Percentiles rank a stretch among this genome's conserved stretches.
phyloP scores from a whole-genome alignment of 2,329 filamentous ascomycete genomes.

The Ophiostoma himal-ulmi region DNA sequence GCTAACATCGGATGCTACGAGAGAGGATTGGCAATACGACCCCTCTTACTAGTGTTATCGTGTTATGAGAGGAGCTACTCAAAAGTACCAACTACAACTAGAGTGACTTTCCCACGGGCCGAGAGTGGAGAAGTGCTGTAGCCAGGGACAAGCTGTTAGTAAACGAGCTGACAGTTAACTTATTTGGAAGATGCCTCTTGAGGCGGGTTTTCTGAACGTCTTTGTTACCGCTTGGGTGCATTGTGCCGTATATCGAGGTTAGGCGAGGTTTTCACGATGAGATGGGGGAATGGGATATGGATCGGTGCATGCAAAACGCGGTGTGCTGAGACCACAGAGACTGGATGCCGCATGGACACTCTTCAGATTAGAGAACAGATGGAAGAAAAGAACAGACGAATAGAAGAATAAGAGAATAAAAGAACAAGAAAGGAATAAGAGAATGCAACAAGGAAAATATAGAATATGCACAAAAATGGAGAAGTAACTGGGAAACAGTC shows the following conservation, averaged over 20 bases:
- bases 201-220: background rate
- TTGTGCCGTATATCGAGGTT: too few species aligned
- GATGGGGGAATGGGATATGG: too few species aligned
- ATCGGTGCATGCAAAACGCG: background rate
- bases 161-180: background rate
- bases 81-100: background rate
- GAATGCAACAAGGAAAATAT: background rate
- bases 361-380: background rate
- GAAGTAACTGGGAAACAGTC: background rate
- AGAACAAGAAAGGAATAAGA: background rate
- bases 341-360: background rate
- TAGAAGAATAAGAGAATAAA: background rate
- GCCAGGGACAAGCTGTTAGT: slow-evolving; percentile 1
- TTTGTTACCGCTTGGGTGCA: background rate
- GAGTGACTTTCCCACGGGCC: slow-evolving; percentile 4
- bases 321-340: background rate
- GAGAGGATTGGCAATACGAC: background rate
- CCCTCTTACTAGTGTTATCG: background rate
- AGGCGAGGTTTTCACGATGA: too few species aligned
- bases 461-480: slow-evolving; percentile 1
- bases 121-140: slow-evolving; percentile 1
- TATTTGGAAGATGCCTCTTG: background rate
- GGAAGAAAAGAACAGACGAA: slow-evolving; percentile 1
- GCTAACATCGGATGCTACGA: background rate
- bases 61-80: background rate